Evolutionary conservation across 2,329 filamentous ascomycete genomes (phyloP), one percentile per base, ranked within the genome.

Genomic region (Claviceps cyperi): DNA sequence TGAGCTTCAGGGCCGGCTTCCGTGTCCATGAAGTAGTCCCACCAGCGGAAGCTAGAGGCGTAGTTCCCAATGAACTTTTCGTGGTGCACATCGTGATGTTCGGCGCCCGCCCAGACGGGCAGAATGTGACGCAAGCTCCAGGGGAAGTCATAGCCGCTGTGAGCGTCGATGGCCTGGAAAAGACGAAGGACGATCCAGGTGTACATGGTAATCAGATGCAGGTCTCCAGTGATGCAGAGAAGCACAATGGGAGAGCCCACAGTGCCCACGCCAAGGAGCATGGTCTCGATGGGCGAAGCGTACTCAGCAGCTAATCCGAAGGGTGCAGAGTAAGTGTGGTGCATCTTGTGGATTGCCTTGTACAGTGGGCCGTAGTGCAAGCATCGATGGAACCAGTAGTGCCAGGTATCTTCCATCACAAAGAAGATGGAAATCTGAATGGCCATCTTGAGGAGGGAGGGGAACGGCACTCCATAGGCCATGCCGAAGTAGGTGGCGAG

Each of bases 11-110:
- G 80, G 49, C 86, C 88, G 56, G 87, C 87, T 76, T 98, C 91
- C 54, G 92, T 98, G 69, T 96, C 90, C 58, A 97, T 77, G 59
- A 83, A 67, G 67, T 85, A 94, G 72, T 98, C 92, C 92, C 92
- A 98, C 92, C 92, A 98, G 68, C 91, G 80, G 81, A 98, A 98
- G 75, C 87, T 94, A 64, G 89, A 95, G 48, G 91, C 76, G 67
- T 97, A 98, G 75, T 98, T 98, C 60, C 92, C 92, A 56, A 98
- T 89, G 72, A 98, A 98, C 66, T 89, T 88, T 75, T 98, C 92
- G 72, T 98, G 92, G 72, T 98, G 92, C 43, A 89, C 74, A 63
- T 98, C 92, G 72, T 98, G 92, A 72, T 97, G 91, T 60, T 94
- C 83, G 50, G 92, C 92, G 54, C 92, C 92, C 50, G 91, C 91